These are phyloP conservation scores for Russula virescens DNA, from an alignment of 768 basidiomycete species.

Conservation along the genomic window DNA sequence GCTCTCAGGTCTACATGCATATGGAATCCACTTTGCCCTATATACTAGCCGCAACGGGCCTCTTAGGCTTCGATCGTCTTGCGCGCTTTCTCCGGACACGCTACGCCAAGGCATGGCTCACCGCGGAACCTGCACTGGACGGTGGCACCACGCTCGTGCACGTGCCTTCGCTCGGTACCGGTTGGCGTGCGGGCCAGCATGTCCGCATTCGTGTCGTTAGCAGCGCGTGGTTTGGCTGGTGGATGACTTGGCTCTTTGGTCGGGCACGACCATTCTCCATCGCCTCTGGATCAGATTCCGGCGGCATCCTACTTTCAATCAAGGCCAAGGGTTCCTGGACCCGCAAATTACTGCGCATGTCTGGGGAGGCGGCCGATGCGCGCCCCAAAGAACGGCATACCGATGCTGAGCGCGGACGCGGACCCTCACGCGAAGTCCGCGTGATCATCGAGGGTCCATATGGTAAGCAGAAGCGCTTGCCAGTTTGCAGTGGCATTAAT, in stretches of 20 bases:
- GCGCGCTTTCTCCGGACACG: constrained; percentile 45
- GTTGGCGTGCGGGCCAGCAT: constrained; percentile 59
- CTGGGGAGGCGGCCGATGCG: constrained; percentile 35
- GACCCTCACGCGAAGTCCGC: constrained; percentile 27
- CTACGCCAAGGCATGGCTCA: constrained; percentile 39
- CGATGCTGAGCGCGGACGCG: constrained; percentile 9
- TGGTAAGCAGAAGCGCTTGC: constrained; percentile 28
- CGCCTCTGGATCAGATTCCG: constrained; percentile 37
- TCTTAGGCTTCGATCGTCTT: constrained; percentile 44
- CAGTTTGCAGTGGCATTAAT: constrained; percentile 15
- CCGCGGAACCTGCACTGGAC: constrained; percentile 39
- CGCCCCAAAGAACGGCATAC: constrained; percentile 22
- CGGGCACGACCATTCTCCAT: constrained; percentile 39
- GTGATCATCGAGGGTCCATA: constrained; percentile 54
- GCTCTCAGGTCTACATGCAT: constrained; percentile 23
- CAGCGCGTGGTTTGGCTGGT: constrained; percentile 37
- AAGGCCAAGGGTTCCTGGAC: constrained; percentile 52
- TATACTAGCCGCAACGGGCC: constrained; percentile 34
- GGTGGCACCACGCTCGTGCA: constrained; percentile 41
- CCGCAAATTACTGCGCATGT: constrained; percentile 36
- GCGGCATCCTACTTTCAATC: constrained; percentile 45
- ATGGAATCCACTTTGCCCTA: constrained; percentile 36
- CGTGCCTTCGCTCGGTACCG: constrained; percentile 39
- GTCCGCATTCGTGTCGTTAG: constrained; percentile 46
- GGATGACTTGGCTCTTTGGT: constrained; percentile 9